phyloP scores from a whole-genome alignment of 306 rosid species.

The Geum urbanum region DNA sequence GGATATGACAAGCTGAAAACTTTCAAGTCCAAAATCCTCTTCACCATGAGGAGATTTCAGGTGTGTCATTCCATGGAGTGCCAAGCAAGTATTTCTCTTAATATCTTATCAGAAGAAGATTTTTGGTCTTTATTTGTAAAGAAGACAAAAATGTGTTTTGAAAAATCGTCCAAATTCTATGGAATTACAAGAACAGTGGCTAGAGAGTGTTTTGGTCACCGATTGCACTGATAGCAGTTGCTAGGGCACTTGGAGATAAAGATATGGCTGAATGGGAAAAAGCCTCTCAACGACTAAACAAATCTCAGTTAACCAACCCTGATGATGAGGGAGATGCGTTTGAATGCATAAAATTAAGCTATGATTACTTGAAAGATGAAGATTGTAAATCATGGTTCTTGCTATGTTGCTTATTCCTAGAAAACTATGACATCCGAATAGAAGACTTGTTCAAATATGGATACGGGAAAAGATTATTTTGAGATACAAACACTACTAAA shows the following conservation, averaged over 20 bases:
- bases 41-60: conserved; percentile 2
- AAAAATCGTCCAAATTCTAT: background rate
- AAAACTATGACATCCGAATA: background rate
- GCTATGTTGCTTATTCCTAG: conserved; percentile 20
- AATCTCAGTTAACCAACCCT: background rate
- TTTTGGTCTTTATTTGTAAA: conserved; percentile 21
- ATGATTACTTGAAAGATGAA: conserved; percentile 5
- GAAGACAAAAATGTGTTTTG: background rate
- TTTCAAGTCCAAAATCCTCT: conserved; percentile 12
- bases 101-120: conserved; percentile 6
- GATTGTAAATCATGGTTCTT: conserved; percentile 16
- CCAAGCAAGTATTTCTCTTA: background rate
- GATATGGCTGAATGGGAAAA: conserved; percentile 14
- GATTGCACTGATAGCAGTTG: conserved; percentile 21
- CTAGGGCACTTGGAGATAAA: conserved; percentile 22
- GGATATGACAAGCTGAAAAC: background rate
- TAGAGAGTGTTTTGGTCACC: conserved; percentile 28
- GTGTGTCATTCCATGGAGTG: conserved; percentile 13
- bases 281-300: background rate
- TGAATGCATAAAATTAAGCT: conserved; percentile 19
- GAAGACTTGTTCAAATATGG: conserved; percentile 20
- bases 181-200: conserved; percentile 17
- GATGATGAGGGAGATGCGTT: background rate
- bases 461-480: conserved; percentile 12
- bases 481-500: background rate